phyloP scores from a whole-genome alignment of 139 green algal species.

The Zygnema cylindricum region DNA sequence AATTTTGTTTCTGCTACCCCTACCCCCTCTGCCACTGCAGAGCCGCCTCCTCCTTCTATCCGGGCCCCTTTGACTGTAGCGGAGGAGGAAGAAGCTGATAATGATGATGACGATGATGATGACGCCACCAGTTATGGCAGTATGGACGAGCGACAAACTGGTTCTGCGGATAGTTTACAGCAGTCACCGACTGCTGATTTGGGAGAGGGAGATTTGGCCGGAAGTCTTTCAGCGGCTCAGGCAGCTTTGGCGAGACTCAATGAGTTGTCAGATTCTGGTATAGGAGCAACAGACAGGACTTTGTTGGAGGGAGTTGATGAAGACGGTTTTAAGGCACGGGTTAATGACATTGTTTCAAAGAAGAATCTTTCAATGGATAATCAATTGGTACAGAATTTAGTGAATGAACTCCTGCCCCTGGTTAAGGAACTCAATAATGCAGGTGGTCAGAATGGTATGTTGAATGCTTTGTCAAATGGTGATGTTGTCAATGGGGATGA shows the following conservation, averaged over 20 bases:
- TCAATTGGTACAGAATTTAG: constrained; percentile 20
- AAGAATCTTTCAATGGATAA: constrained; percentile 21
- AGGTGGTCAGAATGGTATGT: neutral
- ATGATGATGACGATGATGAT: neutral
- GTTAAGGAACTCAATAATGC: constrained; percentile 19
- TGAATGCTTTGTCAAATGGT: neutral
- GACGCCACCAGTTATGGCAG: constrained; percentile 27
- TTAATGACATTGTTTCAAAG: constrained; percentile 25
- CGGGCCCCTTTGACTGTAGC: constrained; percentile 21
- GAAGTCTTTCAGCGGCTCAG: constrained; percentile 24
- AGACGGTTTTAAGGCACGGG: constrained; percentile 26
- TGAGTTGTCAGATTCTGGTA: neutral
- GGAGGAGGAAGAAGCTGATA: too few relatives aligned
- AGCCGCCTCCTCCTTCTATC: constrained; percentile 21
- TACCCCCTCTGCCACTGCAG: neutral
- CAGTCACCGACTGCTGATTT: neutral
- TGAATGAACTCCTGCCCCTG: constrained; percentile 26
- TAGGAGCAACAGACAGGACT: neutral
- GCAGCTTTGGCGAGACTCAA: constrained; percentile 9
- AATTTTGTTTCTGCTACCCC: neutral
- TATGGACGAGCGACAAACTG: constrained; percentile 1
- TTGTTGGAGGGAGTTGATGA: constrained; percentile 44
- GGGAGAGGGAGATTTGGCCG: neutral
- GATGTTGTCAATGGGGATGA: constrained; percentile 1
- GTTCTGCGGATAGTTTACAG: neutral